Evolutionary conservation across 495 filamentous ascomycete genomes (phyloP), one percentile per base, ranked within the genome.

Genomic region (Neurospora sp.): DNA sequence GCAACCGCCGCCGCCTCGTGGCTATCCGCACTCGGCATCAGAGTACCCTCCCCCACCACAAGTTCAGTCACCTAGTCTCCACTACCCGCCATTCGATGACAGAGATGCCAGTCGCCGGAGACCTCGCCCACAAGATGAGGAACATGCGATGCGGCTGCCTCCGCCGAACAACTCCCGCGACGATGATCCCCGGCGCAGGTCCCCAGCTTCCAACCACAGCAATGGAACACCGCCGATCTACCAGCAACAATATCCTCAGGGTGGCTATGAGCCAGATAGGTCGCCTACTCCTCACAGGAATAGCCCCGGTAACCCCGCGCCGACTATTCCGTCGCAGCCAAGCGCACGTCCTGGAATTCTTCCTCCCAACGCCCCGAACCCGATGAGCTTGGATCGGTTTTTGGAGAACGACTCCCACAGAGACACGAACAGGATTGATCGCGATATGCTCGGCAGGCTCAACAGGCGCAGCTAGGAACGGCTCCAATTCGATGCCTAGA

Each of bases 341-440:
- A 40, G 21, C 38, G 48, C 40, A 36, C 38, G 19, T 45, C 48
- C 59, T 9, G 69, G 75, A 34, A 39, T 71, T 5, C 36, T 48
- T 54, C 31, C 73, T 70, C 5, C 59, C 66, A 21, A 28, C 24
- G 21, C 45, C 74, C 42, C 70, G 17, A 81, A 80, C 38, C 80
- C 83, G 1, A 87, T 87, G 85, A 85, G 84, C 72, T 48, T 87
- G 1, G 80, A 81, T 40, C 82, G 83, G 39, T 75, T 87, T 69
- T 81, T 87, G 74, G 77, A 75, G 43, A 39, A 70, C 42, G 77
- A 75, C 36, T 76, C 78, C 39, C 73, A 73, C 43, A 70, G 76
- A 70, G 70, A 70, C 71, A 73, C 36, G 54, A 75, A 77, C 59
- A 78, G 82, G 34, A 86, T 87, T 39, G 85, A 87, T 71, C 78